Evolutionary conservation across 805 yeast genomes (phyloP).

Genomic region (Candida gorgasii): DNA sequence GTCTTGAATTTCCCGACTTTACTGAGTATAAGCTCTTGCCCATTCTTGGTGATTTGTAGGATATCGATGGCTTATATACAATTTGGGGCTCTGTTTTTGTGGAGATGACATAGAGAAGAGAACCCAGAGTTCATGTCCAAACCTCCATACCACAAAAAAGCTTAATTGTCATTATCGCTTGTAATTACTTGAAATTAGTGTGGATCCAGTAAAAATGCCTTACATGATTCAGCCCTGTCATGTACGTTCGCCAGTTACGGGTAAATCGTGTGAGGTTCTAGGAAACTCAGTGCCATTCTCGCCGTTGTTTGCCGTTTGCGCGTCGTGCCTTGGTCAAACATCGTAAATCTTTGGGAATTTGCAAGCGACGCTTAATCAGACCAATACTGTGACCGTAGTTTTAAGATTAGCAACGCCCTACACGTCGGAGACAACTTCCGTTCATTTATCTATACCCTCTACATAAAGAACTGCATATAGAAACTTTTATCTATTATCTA

Average conservation of each 20-base stretch:
- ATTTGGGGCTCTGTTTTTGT: not conserved
- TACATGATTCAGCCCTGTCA: no score
- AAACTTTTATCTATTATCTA: no score
- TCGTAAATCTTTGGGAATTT: not conserved
- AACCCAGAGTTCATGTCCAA: not conserved
- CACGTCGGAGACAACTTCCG: no score
- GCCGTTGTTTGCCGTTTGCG: no score
- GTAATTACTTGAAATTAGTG: not conserved
- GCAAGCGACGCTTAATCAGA: no score
- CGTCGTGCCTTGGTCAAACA: no score
- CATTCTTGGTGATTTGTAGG: not conserved
- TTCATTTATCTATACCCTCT: no score
- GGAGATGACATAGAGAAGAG: conserved; percentile 1
- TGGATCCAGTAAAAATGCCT: not conserved
- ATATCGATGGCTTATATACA: not conserved
- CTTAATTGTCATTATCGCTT: not conserved
- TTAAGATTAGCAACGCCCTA: no score
- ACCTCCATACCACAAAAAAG: not conserved
- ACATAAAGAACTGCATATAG: no score
- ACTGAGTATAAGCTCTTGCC: conserved; percentile 14
- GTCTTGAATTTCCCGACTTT: conserved; percentile 21
- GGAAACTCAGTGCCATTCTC: not conserved
- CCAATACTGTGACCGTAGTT: no score
- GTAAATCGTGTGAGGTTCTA: not conserved
- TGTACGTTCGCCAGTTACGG: no score